Evolutionary conservation across 306 rosid genomes (phyloP).

Genomic region (Purshia tridentata): DNA sequence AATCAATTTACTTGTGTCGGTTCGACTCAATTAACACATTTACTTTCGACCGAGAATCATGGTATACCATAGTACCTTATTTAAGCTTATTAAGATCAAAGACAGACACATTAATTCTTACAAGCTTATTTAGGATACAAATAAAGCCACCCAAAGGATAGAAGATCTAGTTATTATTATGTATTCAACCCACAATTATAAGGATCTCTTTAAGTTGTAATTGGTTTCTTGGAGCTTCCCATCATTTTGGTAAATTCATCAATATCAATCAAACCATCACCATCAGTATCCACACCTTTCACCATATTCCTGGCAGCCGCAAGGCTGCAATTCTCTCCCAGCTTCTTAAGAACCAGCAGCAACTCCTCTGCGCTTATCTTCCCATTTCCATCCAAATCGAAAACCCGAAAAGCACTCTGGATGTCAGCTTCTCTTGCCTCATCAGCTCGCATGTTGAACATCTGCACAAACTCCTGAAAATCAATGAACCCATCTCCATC

Average conservation of each 20-base stretch:
- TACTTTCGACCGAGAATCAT: no score
- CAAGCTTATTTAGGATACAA: no score
- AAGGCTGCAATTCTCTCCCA: slow-evolving; percentile 61
- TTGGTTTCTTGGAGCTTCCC: slow-evolving; percentile 43
- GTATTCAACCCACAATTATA: no score
- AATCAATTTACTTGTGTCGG: no score
- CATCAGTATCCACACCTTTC: slow-evolving; percentile 62
- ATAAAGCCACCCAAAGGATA: background rate
- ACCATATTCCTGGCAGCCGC: slow-evolving; percentile 64
- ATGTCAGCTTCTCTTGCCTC: slow-evolving; percentile 42
- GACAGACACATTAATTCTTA: background rate
- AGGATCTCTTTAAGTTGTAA: slow-evolving; percentile 9
- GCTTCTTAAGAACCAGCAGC: slow-evolving; percentile 47
- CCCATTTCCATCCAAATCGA: slow-evolving; percentile 80
- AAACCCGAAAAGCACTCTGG: slow-evolving; percentile 58
- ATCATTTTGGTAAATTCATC: slow-evolving; percentile 71
- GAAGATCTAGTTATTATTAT: background rate
- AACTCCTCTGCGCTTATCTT: slow-evolving; percentile 77
- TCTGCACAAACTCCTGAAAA: slow-evolving; percentile 60
- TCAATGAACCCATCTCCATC: slow-evolving; percentile 75
- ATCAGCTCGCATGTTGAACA: slow-evolving; percentile 47
- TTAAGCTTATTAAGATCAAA: background rate
- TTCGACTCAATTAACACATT: no score
- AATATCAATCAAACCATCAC: slow-evolving; percentile 70
- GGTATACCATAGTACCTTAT: no score